Evolutionary conservation across 768 basidiomycete species (phyloP).

Genomic region (Trametes elegans): DNA sequence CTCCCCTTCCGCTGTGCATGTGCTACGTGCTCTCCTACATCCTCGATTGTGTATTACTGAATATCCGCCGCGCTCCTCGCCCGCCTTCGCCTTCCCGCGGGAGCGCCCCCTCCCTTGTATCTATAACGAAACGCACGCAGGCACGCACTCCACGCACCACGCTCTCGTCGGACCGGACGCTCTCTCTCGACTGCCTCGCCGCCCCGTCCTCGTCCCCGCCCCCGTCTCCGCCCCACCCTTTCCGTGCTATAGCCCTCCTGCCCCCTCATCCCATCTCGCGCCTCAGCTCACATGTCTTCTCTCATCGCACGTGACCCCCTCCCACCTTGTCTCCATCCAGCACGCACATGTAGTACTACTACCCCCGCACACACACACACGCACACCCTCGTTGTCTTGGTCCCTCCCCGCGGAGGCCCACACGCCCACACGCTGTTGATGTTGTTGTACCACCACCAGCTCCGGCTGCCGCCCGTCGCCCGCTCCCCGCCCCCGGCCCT

Average conservation of each 20-base stretch:
- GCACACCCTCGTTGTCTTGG: not conserved
- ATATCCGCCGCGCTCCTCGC: not conserved
- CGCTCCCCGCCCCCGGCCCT: not conserved
- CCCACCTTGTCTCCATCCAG: not conserved
- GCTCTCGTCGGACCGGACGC: not conserved
- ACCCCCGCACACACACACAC: not conserved
- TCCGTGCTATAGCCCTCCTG: not conserved
- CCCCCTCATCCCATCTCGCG: not conserved
- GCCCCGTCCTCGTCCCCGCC: not conserved
- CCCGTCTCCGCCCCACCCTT: not conserved
- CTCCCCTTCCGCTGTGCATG: not conserved
- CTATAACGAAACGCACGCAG: too few species aligned
- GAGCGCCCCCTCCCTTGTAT: not conserved
- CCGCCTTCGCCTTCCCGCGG: not conserved
- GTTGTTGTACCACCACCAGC: slow-evolving; percentile 2
- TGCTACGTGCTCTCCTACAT: not conserved
- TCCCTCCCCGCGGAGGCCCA: not conserved
- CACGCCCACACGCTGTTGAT: slow-evolving; percentile 1
- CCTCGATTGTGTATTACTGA: not conserved
- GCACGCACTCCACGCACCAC: too few species aligned
- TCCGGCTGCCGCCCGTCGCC: not conserved
- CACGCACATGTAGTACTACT: slow-evolving; percentile 1
- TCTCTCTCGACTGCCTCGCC: not conserved
- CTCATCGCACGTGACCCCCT: not conserved
- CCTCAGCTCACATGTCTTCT: not conserved